Conservation (phyloP, 1,284 basidiomycete species). For the Phellinidium pouzarii region DNA sequence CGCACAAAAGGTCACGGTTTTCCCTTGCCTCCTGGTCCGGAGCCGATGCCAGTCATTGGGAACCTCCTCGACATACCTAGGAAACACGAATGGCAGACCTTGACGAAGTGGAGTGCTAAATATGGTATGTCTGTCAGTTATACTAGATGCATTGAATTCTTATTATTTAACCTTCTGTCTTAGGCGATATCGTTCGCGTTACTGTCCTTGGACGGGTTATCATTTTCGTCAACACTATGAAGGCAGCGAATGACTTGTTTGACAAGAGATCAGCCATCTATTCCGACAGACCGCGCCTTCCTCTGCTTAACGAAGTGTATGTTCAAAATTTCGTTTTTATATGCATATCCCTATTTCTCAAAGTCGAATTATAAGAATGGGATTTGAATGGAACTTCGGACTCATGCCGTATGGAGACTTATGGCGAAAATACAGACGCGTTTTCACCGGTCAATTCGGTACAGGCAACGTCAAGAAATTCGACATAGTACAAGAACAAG, state of each 20-base stretch:
- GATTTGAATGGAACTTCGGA: conserved; percentile 11
- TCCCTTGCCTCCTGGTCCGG: conserved; percentile 44
- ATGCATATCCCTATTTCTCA: not conserved
- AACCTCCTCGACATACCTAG: conserved; percentile 50
- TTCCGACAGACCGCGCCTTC: conserved; percentile 22
- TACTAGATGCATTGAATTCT: not conserved
- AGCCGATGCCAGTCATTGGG: conserved; percentile 43
- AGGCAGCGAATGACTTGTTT: conserved; percentile 24
- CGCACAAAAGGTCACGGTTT: conserved; percentile 1
- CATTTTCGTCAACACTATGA: conserved; percentile 24
- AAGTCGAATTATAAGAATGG: conserved; percentile 8
- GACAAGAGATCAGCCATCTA: conserved; percentile 24
- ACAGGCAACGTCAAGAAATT: conserved; percentile 19
- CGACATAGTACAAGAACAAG: conserved; percentile 21
- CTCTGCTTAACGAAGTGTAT: conserved; percentile 9
- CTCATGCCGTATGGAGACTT: conserved; percentile 23
- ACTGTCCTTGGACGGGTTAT: conserved; percentile 20
- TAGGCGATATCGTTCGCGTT: conserved; percentile 11
- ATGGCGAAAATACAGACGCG: conserved; percentile 24
- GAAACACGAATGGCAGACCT: conserved; percentile 47
- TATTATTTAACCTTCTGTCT: not conserved
- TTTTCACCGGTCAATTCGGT: conserved; percentile 24
- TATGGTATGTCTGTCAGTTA: conserved; percentile 32
- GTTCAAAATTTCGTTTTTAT: no score
- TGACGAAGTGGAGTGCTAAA: conserved; percentile 45